Evolutionary conservation across 2,329 filamentous ascomycete genomes (phyloP).

Genomic region (Aspergillus terreus): DNA sequence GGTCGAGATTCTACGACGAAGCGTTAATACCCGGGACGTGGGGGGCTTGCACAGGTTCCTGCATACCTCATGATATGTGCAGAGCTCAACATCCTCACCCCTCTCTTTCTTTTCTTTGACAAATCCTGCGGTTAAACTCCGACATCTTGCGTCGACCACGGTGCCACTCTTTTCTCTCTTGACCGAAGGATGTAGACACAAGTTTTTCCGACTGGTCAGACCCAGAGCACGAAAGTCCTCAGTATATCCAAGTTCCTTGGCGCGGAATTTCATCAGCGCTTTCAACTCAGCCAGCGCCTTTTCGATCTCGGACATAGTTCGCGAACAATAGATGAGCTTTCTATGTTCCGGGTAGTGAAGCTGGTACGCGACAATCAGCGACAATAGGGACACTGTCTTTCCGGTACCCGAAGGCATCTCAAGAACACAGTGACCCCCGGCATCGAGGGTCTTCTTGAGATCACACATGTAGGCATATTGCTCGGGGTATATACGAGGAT

Average conservation of each 20-base stretch:
- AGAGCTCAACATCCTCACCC: constrained; percentile 90
- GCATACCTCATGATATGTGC: constrained; percentile 86
- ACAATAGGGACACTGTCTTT: constrained; percentile 92
- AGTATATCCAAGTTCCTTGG: constrained; percentile 79
- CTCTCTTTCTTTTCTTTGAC: constrained; percentile 96
- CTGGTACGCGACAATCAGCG: constrained; percentile 94
- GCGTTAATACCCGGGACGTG: neutral
- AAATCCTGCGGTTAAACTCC: constrained; percentile 92
- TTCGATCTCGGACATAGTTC: constrained; percentile 99
- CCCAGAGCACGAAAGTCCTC: constrained; percentile 94
- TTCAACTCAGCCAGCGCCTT: constrained; percentile 92
- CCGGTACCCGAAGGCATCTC: constrained; percentile 99
- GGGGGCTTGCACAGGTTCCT: neutral
- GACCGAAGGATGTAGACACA: constrained; percentile 93
- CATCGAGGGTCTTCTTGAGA: constrained; percentile 85
- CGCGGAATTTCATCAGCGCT: constrained; percentile 89
- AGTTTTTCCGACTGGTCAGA: constrained; percentile 91
- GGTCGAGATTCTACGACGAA: constrained; percentile 70
- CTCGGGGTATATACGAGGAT: constrained; percentile 70
- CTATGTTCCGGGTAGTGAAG: constrained; percentile 87
- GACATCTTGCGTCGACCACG: constrained; percentile 91
- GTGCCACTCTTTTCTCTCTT: constrained; percentile 93
- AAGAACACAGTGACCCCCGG: constrained; percentile 88
- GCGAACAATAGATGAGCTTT: constrained; percentile 98
- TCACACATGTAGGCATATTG: constrained; percentile 81